A percentile compares a stretch with the other conserved stretches of the same genome.
phyloP scores from a whole-genome alignment of 1,139 yeast species.

The Protomyces pachydermus region DNA sequence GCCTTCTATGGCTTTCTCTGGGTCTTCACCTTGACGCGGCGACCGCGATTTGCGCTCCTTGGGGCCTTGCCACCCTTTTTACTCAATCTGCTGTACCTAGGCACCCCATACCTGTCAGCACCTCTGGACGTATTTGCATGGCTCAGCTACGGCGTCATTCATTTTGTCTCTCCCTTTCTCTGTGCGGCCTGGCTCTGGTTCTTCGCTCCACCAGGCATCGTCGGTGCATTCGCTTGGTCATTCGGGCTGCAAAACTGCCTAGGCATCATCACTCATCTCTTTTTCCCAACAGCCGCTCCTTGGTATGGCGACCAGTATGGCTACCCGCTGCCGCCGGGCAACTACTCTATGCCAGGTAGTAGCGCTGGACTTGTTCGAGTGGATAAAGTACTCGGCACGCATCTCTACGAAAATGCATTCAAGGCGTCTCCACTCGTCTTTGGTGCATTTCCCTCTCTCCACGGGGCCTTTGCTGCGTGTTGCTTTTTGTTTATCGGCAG shows the following conservation, averaged over 20 bases:
- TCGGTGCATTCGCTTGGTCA: slow-evolving; percentile 46
- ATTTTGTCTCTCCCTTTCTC: slow-evolving; percentile 82
- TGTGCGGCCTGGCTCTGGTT: slow-evolving; percentile 73
- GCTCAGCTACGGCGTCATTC: slow-evolving; percentile 91
- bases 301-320: slow-evolving; percentile 65
- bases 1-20: slow-evolving; percentile 21
- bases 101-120: slow-evolving; percentile 34
- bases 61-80: slow-evolving; percentile 18
- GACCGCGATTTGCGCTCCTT: slow-evolving; percentile 10
- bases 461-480: slow-evolving; percentile 61
- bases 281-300: slow-evolving; percentile 95
- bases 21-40: slow-evolving; percentile 13
- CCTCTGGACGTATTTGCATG: slow-evolving; percentile 80
- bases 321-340: slow-evolving; percentile 84
- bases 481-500: slow-evolving; percentile 48
- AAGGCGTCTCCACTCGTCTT: slow-evolving; percentile 85
- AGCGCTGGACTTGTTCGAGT: slow-evolving; percentile 95
- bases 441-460: slow-evolving; percentile 96
- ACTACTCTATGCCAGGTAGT: slow-evolving; percentile 88
- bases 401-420: slow-evolving; percentile 79
- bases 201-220: slow-evolving; percentile 86
- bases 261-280: slow-evolving; percentile 76
- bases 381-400: slow-evolving; percentile 71
- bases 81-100: slow-evolving; percentile 7
- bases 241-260: slow-evolving; percentile 89